phyloP scores from a whole-genome alignment of 1,139 yeast species.

The Geotrichum aggregatum region DNA sequence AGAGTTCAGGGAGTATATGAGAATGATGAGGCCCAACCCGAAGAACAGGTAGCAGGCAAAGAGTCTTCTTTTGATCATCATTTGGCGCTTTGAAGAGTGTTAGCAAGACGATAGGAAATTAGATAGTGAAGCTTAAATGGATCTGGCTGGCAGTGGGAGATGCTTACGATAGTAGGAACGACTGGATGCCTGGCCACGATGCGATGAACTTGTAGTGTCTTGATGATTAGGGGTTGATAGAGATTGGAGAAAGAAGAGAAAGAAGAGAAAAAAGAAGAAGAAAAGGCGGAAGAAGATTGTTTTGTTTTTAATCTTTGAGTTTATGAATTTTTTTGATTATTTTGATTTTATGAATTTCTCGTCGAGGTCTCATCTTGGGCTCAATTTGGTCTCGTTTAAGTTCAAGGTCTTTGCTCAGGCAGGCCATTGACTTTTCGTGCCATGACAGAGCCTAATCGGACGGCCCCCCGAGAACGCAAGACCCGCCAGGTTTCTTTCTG shows the following conservation, averaged over 20 bases:
- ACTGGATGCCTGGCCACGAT: too few relatives aligned
- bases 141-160: too few relatives aligned
- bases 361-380: background rate
- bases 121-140: too few relatives aligned
- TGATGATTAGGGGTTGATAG: background rate
- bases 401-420: too few relatives aligned
- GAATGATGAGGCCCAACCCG: constrained; percentile 18
- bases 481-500: too few relatives aligned
- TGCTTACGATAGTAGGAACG: too few relatives aligned
- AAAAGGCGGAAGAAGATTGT: constrained; percentile 14
- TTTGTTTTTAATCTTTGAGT: too few relatives aligned
- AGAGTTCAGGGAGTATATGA: constrained; percentile 20
- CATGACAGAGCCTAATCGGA: too few relatives aligned
- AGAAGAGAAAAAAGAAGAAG: constrained; percentile 25
- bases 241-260: constrained; percentile 28
- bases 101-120: background rate
- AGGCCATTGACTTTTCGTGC: too few relatives aligned
- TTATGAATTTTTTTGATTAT: background rate
- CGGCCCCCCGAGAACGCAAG: too few relatives aligned
- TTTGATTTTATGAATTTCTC: background rate
- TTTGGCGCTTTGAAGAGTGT: background rate
- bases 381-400: too few relatives aligned
- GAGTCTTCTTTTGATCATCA: constrained; percentile 21
- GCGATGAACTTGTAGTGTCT: background rate
- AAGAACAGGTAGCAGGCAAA: constrained; percentile 20